Conservation (phyloP, 2,329 filamentous ascomycete genomes). For the Hypoxylon sp. region DNA sequence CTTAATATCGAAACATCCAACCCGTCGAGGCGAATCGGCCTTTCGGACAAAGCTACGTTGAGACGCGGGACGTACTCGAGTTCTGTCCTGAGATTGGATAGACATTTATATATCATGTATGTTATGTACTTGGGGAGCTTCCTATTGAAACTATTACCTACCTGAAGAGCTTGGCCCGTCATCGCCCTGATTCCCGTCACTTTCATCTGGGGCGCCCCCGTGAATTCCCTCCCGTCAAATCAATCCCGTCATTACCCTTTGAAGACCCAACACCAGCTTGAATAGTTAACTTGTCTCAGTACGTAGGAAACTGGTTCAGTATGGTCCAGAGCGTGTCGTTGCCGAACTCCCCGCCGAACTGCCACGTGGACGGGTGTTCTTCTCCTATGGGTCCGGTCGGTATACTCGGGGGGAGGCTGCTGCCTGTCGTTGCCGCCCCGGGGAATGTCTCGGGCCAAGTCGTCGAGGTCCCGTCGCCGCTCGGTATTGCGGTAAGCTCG, state of each 20-base stretch:
- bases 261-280: neutral
- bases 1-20: no score
- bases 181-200: no score
- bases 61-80: no score
- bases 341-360: conserved; percentile 64
- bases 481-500: conserved; percentile 56
- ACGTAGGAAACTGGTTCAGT: conserved; percentile 58
- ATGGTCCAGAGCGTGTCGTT: conserved; percentile 65
- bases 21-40: no score
- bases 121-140: no score
- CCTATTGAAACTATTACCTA: neutral
- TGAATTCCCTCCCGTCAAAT: conserved; percentile 10
- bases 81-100: no score
- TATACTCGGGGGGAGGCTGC: conserved; percentile 17
- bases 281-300: conserved; percentile 18
- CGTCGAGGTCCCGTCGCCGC: conserved; percentile 37
- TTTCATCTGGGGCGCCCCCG: no score
- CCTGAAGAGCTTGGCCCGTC: neutral
- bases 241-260: neutral
- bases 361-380: conserved; percentile 49
- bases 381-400: conserved; percentile 10
- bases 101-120: no score
- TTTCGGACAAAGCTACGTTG: no score
- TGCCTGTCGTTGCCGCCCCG: conserved; percentile 1
- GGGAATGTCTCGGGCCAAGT: conserved; percentile 36